phyloP scores from a whole-genome alignment of 352 stramenopile species.

The Nothophytophthora sp. region DNA sequence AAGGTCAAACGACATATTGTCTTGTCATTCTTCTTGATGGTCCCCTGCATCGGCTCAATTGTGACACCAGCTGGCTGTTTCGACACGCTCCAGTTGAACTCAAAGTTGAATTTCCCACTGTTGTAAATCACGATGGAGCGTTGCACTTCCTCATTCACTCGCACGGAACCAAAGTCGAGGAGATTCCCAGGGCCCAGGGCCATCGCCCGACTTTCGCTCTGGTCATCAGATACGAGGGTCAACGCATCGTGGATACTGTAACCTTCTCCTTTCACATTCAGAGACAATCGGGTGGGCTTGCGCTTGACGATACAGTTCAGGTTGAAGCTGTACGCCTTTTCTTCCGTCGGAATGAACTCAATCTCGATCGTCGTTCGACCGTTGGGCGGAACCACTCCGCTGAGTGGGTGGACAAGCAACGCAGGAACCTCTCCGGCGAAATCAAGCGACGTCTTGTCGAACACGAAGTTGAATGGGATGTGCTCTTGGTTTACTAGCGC shows the following conservation, averaged over 20 bases:
- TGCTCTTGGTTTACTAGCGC: slow-evolving; percentile 92
- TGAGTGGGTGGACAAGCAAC: slow-evolving; percentile 86
- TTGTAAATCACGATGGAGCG: slow-evolving; percentile 88
- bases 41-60: slow-evolving; percentile 80
- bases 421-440: slow-evolving; percentile 79
- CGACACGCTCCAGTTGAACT: slow-evolving; percentile 84
- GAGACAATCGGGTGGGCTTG: slow-evolving; percentile 89
- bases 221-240: slow-evolving; percentile 36
- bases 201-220: slow-evolving; percentile 37
- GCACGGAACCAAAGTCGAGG: slow-evolving; percentile 89
- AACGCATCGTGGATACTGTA: slow-evolving; percentile 91
- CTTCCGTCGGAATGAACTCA: slow-evolving; percentile 90
- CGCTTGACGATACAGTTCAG: slow-evolving; percentile 91
- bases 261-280: slow-evolving; percentile 96
- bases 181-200: slow-evolving; percentile 32
- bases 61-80: slow-evolving; percentile 44
- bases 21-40: slow-evolving; percentile 90
- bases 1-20: slow-evolving; percentile 76
- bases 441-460: slow-evolving; percentile 89
- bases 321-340: slow-evolving; percentile 95
- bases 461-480: slow-evolving; percentile 94
- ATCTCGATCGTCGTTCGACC: slow-evolving; percentile 81
- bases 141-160: slow-evolving; percentile 77
- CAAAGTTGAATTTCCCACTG: slow-evolving; percentile 95
- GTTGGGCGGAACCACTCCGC: slow-evolving; percentile 89